Conservation (phyloP, 140 eudicot genomes). For the Cichorium intybus region DNA sequence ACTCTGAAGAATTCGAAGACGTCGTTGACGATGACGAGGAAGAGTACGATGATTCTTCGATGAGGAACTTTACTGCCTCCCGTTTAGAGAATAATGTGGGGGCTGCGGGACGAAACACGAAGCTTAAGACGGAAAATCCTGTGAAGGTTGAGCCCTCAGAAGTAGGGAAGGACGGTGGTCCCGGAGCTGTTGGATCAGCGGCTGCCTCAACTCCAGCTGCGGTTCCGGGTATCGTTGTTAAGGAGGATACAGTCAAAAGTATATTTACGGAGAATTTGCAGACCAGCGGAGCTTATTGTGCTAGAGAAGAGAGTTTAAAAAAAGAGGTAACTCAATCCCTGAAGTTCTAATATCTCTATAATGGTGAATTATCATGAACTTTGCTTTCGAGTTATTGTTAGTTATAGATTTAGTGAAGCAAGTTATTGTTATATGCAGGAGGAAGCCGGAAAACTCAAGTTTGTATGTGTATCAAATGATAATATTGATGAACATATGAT, state of each 20-base stretch:
- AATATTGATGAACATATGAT: slow-evolving; percentile 84
- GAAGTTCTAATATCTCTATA: background rate
- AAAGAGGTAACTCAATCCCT: slow-evolving; percentile 53
- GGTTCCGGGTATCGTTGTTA: slow-evolving; percentile 49
- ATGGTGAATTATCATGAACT: background rate
- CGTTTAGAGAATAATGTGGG: slow-evolving; percentile 60
- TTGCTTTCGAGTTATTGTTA: background rate
- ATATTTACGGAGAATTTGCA: slow-evolving; percentile 87
- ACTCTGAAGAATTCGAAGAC: slow-evolving; percentile 73
- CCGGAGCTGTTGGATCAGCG: slow-evolving; percentile 25
- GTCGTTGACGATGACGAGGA: slow-evolving; percentile 89
- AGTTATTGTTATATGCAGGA: slow-evolving; percentile 48
- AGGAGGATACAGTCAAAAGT: slow-evolving; percentile 76
- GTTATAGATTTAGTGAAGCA: background rate
- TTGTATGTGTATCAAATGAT: slow-evolving; percentile 84
- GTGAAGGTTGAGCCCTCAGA: slow-evolving; percentile 70
- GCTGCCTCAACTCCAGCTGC: slow-evolving; percentile 39
- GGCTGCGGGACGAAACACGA: slow-evolving; percentile 50
- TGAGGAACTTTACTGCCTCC: slow-evolving; percentile 75
- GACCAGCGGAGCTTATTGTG: slow-evolving; percentile 96
- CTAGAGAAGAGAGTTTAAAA: slow-evolving; percentile 86
- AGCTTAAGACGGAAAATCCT: slow-evolving; percentile 56
- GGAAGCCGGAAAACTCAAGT: slow-evolving; percentile 75
- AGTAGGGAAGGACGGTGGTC: slow-evolving; percentile 57
- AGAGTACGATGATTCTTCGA: slow-evolving; percentile 67